These are phyloP conservation scores for Saccharum hybrid DNA, from an alignment of 202 grass and related monocot genomes.

Conservation along the genomic window DNA sequence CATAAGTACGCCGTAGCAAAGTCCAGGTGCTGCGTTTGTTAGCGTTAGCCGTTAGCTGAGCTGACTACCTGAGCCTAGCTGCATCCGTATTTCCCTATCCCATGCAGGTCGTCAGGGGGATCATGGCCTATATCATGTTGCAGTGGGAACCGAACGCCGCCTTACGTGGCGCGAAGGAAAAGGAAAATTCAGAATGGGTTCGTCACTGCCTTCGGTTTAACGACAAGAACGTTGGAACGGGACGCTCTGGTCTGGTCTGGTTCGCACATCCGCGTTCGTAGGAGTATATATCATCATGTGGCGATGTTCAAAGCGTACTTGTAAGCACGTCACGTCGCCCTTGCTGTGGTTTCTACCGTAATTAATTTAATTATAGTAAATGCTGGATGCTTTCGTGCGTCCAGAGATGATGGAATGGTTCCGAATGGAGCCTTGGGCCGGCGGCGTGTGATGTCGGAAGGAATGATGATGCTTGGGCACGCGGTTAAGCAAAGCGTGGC, in stretches of 20 bases:
- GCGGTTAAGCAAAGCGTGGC: neutral
- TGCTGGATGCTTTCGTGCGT: neutral
- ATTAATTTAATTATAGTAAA: neutral
- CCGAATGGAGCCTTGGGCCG: neutral
- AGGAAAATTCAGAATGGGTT: neutral
- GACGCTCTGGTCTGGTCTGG: neutral
- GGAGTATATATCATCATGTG: neutral
- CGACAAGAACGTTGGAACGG: slow-evolving; percentile 22
- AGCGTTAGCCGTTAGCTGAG: too few species aligned
- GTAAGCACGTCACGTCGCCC: neutral
- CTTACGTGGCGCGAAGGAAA: neutral
- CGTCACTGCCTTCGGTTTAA: neutral
- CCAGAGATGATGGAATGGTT: neutral
- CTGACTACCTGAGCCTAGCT: neutral
- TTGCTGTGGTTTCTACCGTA: neutral
- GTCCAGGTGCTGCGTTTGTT: neutral
- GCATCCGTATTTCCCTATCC: neutral
- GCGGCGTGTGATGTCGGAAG: neutral
- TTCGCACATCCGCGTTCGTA: slow-evolving; percentile 8
- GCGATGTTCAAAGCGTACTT: neutral
- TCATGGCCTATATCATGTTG: neutral
- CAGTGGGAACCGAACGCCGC: neutral
- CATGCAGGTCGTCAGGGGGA: neutral
- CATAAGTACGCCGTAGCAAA: neutral
- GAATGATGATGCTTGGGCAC: slow-evolving; percentile 1